Evolutionary conservation across 345 rosid species (phyloP).

Genomic region (Syzygium grande): DNA sequence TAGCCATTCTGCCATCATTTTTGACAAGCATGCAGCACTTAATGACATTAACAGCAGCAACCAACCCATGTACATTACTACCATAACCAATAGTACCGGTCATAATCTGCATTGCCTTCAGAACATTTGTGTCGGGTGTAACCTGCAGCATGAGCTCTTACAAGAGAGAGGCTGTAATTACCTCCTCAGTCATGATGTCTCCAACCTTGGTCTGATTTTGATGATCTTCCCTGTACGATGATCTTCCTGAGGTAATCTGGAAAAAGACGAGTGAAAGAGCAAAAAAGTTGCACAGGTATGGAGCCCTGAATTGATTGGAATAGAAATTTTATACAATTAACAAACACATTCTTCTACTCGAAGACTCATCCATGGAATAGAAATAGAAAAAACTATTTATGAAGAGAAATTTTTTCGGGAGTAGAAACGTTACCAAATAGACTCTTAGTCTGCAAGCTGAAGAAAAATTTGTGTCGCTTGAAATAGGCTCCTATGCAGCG

Average conservation of each 20-base stretch:
- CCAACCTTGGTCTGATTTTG: constrained; percentile 93
- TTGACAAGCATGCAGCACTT: background rate
- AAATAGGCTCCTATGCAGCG: too few relatives aligned
- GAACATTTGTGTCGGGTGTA: constrained; percentile 80
- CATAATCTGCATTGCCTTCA: constrained; percentile 90
- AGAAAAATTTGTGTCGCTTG: too few relatives aligned
- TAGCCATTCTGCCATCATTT: background rate
- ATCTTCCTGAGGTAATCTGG: constrained; percentile 90
- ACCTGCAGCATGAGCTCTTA: background rate
- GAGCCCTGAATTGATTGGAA: background rate
- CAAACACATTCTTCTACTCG: too few relatives aligned
- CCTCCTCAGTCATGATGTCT: constrained; percentile 99
- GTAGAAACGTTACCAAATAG: too few relatives aligned
- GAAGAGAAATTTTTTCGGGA: too few relatives aligned
- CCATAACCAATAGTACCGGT: constrained; percentile 36
- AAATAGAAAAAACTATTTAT: too few relatives aligned
- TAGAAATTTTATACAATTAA: too few relatives aligned
- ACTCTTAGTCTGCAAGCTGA: too few relatives aligned
- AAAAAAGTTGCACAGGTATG: too few relatives aligned
- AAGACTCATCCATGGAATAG: too few relatives aligned
- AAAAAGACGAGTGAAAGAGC: constrained; percentile 1
- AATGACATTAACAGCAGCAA: background rate
- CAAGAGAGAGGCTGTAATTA: constrained; percentile 5
- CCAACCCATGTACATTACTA: background rate
- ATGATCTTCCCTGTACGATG: constrained; percentile 91